A percentile compares a stretch with the other conserved stretches of the same genome.
These are phyloP conservation scores for Skeletonema menzelii DNA, from an alignment of 108 stramenopile genomes.

Conservation along the genomic window DNA sequence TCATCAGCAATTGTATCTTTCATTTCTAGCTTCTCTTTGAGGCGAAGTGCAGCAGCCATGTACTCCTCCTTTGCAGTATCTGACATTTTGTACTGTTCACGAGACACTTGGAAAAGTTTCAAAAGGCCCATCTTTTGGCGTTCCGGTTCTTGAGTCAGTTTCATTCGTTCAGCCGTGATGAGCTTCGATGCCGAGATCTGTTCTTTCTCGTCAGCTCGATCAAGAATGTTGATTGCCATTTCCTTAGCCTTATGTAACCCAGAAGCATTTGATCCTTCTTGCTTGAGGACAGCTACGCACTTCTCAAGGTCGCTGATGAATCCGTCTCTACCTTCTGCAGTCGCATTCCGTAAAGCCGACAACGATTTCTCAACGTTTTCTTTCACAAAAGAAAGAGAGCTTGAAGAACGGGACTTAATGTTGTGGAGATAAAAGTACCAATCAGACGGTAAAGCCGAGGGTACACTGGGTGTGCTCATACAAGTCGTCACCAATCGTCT, in stretches of 20 bases:
- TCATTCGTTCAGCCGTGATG: background rate
- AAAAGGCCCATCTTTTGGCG: slow-evolving; percentile 63
- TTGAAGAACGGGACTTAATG: slow-evolving; percentile 36
- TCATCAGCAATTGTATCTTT: slow-evolving; percentile 60
- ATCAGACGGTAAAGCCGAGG: slow-evolving; percentile 49
- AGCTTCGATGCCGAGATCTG: slow-evolving; percentile 6
- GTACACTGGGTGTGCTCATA: slow-evolving; percentile 57
- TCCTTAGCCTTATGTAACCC: slow-evolving; percentile 41
- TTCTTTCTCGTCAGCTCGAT: slow-evolving; percentile 50
- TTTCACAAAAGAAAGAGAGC: slow-evolving; percentile 23
- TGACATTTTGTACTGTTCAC: slow-evolving; percentile 57
- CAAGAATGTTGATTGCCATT: slow-evolving; percentile 42
- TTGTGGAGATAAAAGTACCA: slow-evolving; percentile 81
- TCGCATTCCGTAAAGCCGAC: slow-evolving; percentile 11
- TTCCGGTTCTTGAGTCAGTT: slow-evolving; percentile 22
- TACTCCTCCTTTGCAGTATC: slow-evolving; percentile 67
- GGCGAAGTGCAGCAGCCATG: slow-evolving; percentile 70
- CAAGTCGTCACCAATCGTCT: slow-evolving; percentile 29
- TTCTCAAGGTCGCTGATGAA: slow-evolving; percentile 43
- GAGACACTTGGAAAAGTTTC: slow-evolving; percentile 42
- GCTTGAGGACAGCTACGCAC: slow-evolving; percentile 37
- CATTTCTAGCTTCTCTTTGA: slow-evolving; percentile 79
- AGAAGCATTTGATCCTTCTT: slow-evolving; percentile 3
- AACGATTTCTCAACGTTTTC: slow-evolving; percentile 34
- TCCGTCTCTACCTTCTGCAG: background rate